Percentiles rank a stretch among this genome's conserved stretches.
Conservation (phyloP, 148 eudicot species). For the Nepenthes gracilis region DNA sequence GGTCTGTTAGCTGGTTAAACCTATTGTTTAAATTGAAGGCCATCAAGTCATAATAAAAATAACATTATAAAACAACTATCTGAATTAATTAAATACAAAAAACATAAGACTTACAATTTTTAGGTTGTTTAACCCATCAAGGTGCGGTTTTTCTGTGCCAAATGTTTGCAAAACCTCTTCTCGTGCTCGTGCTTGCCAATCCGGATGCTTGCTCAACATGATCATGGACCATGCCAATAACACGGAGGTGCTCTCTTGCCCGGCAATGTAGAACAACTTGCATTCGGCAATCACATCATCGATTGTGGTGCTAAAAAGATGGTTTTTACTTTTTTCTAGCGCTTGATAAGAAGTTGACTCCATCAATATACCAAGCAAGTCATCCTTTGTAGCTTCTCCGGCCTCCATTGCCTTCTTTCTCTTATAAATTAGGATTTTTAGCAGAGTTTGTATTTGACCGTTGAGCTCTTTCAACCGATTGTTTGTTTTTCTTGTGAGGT, state of each 20-base stretch:
- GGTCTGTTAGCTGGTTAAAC: too few relatives aligned
- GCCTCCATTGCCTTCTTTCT: conserved; percentile 22
- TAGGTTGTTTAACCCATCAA: background rate
- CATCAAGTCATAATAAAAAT: background rate
- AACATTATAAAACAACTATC: background rate
- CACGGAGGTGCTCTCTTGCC: conserved; percentile 29
- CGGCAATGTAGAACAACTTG: conserved; percentile 34
- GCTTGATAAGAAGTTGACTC: conserved; percentile 13
- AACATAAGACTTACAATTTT: background rate
- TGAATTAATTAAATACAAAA: background rate
- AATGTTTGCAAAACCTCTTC: conserved; percentile 1
- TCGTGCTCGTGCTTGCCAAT: conserved; percentile 26
- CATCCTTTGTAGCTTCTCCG: conserved; percentile 16
- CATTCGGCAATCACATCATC: conserved; percentile 27
- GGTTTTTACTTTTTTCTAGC: conserved; percentile 4
- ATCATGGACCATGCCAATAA: conserved; percentile 30
- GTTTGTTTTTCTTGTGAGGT: conserved; percentile 23
- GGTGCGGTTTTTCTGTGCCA: background rate
- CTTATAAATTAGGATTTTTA: conserved; percentile 14
- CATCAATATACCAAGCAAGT: conserved; percentile 22
- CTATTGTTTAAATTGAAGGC: too few relatives aligned
- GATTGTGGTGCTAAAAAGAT: conserved; percentile 9
- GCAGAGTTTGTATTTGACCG: conserved; percentile 3
- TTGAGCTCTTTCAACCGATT: conserved; percentile 8
- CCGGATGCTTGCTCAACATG: conserved; percentile 23